Evolutionary conservation across 1,139 yeast genomes (phyloP).

Genomic region (Yamadazyma oceani): DNA sequence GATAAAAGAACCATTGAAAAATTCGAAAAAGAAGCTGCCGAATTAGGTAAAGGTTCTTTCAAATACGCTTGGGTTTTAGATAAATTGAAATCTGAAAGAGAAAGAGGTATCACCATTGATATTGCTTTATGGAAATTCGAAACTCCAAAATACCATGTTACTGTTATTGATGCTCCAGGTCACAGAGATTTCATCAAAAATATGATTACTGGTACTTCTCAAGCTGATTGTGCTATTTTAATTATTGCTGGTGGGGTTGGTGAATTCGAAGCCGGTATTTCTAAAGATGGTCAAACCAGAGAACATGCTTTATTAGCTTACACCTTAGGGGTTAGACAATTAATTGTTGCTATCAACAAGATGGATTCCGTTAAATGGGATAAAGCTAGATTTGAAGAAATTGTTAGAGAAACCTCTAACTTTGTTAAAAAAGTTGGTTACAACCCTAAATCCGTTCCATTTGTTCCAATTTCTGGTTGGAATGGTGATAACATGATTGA

Average conservation of each 20-base stretch:
- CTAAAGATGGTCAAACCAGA: slow-evolving; percentile 92
- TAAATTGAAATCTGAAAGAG: slow-evolving; percentile 95
- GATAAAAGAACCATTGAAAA: slow-evolving; percentile 98
- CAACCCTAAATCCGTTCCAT: slow-evolving; percentile 91
- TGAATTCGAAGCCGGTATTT: slow-evolving; percentile 95
- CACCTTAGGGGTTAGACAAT: slow-evolving; percentile 88
- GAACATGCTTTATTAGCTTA: slow-evolving; percentile 89
- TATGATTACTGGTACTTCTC: slow-evolving; percentile 92
- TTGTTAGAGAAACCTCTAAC: slow-evolving; percentile 76
- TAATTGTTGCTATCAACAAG: slow-evolving; percentile 80
- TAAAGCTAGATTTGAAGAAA: slow-evolving; percentile 78
- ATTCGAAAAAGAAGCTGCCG: slow-evolving; percentile 99
- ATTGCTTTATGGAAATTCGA: slow-evolving; percentile 95
- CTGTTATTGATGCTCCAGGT: slow-evolving; percentile 95
- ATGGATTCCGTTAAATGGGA: slow-evolving; percentile 91
- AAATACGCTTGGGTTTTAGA: slow-evolving; percentile 98
- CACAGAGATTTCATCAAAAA: slow-evolving; percentile 97
- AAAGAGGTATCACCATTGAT: slow-evolving; percentile 96
- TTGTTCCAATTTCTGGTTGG: slow-evolving; percentile 93
- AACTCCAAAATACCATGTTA: slow-evolving; percentile 91
- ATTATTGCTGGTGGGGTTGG: slow-evolving; percentile 91
- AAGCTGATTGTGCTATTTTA: slow-evolving; percentile 90
- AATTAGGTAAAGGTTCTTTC: slow-evolving; percentile 97
- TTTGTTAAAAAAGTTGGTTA: slow-evolving; percentile 92
- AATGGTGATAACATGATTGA: slow-evolving; percentile 95